These are phyloP conservation scores for Rhynchosporium graminicola DNA, from an alignment of 2,329 filamentous ascomycete species.

Conservation along the genomic window DNA sequence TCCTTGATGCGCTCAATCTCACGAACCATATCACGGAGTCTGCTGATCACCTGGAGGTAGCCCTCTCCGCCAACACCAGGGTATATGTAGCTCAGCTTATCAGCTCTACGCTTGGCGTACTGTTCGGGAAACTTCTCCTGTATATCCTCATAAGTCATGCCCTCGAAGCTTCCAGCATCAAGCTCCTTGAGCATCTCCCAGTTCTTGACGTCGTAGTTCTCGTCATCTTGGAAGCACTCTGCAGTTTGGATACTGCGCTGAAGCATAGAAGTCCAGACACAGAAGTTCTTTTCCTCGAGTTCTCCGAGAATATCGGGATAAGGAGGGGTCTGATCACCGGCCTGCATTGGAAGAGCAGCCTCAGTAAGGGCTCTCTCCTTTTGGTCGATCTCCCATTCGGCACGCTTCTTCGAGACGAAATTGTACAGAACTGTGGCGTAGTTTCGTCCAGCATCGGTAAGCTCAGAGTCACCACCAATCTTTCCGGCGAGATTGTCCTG, in stretches of 20 bases:
- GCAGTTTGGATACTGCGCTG: conserved; percentile 85
- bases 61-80: conserved; percentile 94
- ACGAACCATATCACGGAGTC: conserved; percentile 90
- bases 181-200: conserved; percentile 98
- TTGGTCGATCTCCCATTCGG: conserved; percentile 81
- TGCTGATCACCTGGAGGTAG: conserved; percentile 95
- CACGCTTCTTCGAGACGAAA: conserved; percentile 81
- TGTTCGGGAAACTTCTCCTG: conserved; percentile 76
- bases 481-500: conserved; percentile 83
- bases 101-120: conserved; percentile 73
- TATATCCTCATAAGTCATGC: conserved; percentile 92
- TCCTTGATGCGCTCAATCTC: conserved; percentile 98
- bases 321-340: conserved; percentile 90
- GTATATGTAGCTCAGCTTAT: conserved; percentile 96
- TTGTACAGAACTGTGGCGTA: conserved; percentile 79
- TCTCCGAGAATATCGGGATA: conserved; percentile 81
- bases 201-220: conserved; percentile 94
- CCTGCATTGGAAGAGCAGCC: conserved; percentile 81
- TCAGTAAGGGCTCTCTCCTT: conserved; percentile 67
- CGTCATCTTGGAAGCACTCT: conserved; percentile 84
- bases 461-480: conserved; percentile 84
- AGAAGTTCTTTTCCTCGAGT: conserved; percentile 83
- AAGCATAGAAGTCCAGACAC: conserved; percentile 98
- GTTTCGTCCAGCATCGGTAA: conserved; percentile 76
- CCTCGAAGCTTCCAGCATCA: conserved; percentile 89